Conservation (phyloP, 2,329 filamentous ascomycete genomes). For the Neonectria hederae region DNA sequence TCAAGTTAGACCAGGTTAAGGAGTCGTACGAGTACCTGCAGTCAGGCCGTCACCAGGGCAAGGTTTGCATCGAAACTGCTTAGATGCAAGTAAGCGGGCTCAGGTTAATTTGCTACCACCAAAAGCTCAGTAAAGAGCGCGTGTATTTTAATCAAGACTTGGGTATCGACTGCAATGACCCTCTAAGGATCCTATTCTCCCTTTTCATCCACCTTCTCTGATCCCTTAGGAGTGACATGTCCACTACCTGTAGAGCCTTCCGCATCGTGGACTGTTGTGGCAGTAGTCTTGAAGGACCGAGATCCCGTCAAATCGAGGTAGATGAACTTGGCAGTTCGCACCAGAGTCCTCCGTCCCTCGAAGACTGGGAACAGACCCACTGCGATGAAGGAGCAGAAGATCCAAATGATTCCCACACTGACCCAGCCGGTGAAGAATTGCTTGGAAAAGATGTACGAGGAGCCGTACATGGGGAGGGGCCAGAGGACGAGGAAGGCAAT, state of each 20-base stretch:
- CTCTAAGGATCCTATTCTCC: background rate
- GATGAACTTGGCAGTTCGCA: constrained; percentile 19
- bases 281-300: constrained; percentile 10
- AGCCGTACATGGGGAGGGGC: constrained; percentile 93
- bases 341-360: constrained; percentile 71
- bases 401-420: constrained; percentile 75
- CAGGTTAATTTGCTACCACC: background rate
- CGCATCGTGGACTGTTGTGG: constrained; percentile 1
- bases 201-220: constrained; percentile 7
- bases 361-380: constrained; percentile 85
- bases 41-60: constrained; percentile 48
- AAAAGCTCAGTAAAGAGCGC: background rate
- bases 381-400: constrained; percentile 74
- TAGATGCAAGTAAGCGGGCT: background rate
- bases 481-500: constrained; percentile 81
- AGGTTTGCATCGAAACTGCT: constrained; percentile 45
- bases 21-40: constrained; percentile 52
- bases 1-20: constrained; percentile 53
- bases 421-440: constrained; percentile 80
- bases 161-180: background rate
- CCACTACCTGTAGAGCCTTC: constrained; percentile 11
- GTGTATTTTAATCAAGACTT: background rate
- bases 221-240: constrained; percentile 6
- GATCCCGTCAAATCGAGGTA: constrained; percentile 15
- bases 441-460: constrained; percentile 70